A percentile compares a stretch with the other conserved stretches of the same genome.
Conservation (phyloP, 208 protist species). For the Jaenimonas drosophilae region DNA sequence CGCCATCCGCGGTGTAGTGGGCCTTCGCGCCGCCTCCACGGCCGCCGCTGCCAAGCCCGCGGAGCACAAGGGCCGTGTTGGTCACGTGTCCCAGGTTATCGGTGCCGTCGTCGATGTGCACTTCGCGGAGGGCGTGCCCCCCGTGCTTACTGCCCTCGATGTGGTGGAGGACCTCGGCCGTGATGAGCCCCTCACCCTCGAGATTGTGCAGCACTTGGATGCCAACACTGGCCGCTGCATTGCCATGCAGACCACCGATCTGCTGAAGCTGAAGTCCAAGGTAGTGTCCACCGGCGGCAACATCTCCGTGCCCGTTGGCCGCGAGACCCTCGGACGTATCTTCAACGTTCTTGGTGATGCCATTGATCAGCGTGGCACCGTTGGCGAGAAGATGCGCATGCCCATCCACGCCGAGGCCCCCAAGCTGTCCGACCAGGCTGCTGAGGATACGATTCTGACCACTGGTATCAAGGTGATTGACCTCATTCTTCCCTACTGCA, state of each 20-base stretch:
- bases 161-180: constrained; percentile 77
- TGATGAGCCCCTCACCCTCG: constrained; percentile 90
- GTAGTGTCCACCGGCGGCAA: constrained; percentile 93
- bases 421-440: constrained; percentile 90
- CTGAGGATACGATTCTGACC: constrained; percentile 91
- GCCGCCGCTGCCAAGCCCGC: constrained; percentile 15
- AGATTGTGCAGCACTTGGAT: constrained; percentile 96
- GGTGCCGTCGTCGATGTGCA: constrained; percentile 98
- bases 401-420: constrained; percentile 95
- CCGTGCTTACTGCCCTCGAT: constrained; percentile 95
- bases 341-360: constrained; percentile 99
- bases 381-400: constrained; percentile 76
- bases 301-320: constrained; percentile 95
- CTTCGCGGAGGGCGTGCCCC: constrained; percentile 93
- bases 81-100: constrained; percentile 92
- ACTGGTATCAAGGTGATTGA: constrained; percentile 99
- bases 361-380: constrained; percentile 96
- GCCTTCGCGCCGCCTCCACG: constrained; percentile 10
- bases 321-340: constrained; percentile 94
- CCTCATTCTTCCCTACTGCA: constrained; percentile 96
- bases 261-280: constrained; percentile 91
- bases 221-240: constrained; percentile 96
- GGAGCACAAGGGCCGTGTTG: constrained; percentile 77
- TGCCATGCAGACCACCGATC: constrained; percentile 98
- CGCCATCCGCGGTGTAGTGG: constrained; percentile 19